These are phyloP conservation scores for Aechmea fasciata DNA, from an alignment of 176 grass and related monocot species.

Conservation along the genomic window DNA sequence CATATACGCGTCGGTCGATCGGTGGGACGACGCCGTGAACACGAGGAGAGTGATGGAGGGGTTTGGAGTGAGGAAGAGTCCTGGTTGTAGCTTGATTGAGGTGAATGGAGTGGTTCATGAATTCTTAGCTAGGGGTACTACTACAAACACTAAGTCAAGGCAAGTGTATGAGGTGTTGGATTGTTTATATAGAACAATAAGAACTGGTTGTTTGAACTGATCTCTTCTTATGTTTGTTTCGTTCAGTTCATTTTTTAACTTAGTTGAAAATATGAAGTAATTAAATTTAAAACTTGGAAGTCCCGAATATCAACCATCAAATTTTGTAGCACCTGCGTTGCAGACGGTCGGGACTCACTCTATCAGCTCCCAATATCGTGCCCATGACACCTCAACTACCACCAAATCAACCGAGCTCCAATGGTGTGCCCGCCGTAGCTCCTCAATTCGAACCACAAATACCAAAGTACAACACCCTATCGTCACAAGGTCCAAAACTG, in stretches of 20 bases:
- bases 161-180: conserved; percentile 13
- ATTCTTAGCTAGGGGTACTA: conserved; percentile 10
- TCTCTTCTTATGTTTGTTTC: not conserved
- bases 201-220: not conserved
- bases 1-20: conserved; percentile 3
- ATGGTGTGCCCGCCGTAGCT: too few relatives aligned
- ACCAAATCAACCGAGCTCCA: too few relatives aligned
- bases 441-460: too few relatives aligned
- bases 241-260: not conserved
- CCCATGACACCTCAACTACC: too few relatives aligned
- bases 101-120: conserved; percentile 10
- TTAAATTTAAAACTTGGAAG: not conserved
- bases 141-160: not conserved
- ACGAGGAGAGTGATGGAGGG: conserved; percentile 19
- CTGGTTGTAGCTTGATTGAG: conserved; percentile 18
- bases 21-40: conserved; percentile 9
- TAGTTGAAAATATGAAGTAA: not conserved
- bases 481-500: too few relatives aligned
- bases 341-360: too few relatives aligned
- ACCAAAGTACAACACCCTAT: too few relatives aligned
- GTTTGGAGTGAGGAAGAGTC: conserved; percentile 9
- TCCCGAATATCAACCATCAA: not conserved
- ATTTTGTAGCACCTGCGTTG: too few relatives aligned
- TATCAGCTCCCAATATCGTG: too few relatives aligned
- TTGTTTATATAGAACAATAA: conserved; percentile 8